Evolutionary conservation across 495 filamentous ascomycete genomes (phyloP).

Genomic region (Chaetomium tenue): DNA sequence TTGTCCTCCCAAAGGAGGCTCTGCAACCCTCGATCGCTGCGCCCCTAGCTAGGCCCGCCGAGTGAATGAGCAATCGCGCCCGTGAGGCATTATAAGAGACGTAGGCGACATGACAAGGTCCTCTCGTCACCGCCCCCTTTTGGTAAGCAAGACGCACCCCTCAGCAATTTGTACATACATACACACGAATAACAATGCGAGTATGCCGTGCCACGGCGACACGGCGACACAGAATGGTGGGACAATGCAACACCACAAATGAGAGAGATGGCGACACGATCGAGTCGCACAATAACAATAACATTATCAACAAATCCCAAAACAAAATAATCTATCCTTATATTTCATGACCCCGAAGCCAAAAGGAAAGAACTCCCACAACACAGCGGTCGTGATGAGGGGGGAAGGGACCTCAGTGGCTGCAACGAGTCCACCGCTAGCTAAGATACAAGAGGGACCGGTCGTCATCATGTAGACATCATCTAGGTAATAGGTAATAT

Average conservation of each 20-base stretch:
- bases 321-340: conserved; percentile 2
- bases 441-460: not conserved
- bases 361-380: not conserved
- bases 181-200: too few species aligned
- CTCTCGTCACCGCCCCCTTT: too few species aligned
- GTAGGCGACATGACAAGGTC: too few species aligned
- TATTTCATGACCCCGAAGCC: not conserved
- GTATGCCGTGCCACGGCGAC: too few species aligned
- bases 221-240: too few species aligned
- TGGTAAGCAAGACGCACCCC: too few species aligned
- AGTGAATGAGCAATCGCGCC: too few species aligned
- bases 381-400: not conserved
- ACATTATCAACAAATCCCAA: not conserved
- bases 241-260: not conserved
- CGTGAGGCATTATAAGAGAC: too few species aligned
- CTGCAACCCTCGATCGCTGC: too few species aligned
- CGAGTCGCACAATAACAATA: not conserved
- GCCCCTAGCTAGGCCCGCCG: too few species aligned
- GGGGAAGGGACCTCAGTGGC: not conserved
- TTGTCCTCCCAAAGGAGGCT: too few species aligned
- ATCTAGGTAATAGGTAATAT: not conserved
- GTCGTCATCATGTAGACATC: not conserved
- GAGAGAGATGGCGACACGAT: not conserved
- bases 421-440: not conserved
- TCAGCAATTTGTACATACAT: too few species aligned